Percentiles rank a stretch among this genome's conserved stretches.
These are phyloP conservation scores for Exophiala sideris DNA, from an alignment of 2,329 filamentous ascomycete genomes.

Conservation along the genomic window DNA sequence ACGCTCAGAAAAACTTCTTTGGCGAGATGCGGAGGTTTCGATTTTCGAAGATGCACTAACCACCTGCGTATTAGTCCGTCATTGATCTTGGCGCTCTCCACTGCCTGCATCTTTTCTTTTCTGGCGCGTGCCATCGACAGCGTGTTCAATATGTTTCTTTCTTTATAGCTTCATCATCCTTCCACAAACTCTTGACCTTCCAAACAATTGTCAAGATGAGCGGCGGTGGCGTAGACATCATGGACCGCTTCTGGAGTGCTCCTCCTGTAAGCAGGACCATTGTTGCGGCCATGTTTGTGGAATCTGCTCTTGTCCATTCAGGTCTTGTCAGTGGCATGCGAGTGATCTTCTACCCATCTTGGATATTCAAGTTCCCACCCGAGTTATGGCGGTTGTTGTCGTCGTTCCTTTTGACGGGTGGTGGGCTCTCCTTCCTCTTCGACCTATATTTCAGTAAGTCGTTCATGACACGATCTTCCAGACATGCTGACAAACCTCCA, in stretches of 20 bases:
- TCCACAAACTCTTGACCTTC: background rate
- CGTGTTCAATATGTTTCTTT: conserved; percentile 2
- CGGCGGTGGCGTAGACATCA: conserved; percentile 30
- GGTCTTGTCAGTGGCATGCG: conserved; percentile 51
- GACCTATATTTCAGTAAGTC: conserved; percentile 68
- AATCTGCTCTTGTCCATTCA: conserved; percentile 61
- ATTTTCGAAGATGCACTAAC: conserved; percentile 5
- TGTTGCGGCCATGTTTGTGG: conserved; percentile 60
- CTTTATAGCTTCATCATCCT: background rate
- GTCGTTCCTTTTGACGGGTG: conserved; percentile 58
- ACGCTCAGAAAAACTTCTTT: conserved; percentile 13
- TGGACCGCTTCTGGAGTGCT: conserved; percentile 63
- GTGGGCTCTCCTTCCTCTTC: conserved; percentile 58
- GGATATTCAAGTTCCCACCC: conserved; percentile 59
- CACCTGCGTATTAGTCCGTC: background rate
- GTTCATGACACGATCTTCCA: conserved; percentile 27
- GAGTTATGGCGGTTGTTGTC: conserved; percentile 60
- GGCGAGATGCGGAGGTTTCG: conserved; percentile 4
- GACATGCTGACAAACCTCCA: conserved; percentile 34
- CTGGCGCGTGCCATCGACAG: background rate
- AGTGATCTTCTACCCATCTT: conserved; percentile 45
- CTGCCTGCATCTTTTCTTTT: too few relatives aligned
- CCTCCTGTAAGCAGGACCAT: conserved; percentile 69
- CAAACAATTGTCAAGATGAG: conserved; percentile 5
- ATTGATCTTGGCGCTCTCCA: background rate